Evolutionary conservation across 768 basidiomycete species (phyloP).

Genomic region (Pisolithus orientalis): DNA sequence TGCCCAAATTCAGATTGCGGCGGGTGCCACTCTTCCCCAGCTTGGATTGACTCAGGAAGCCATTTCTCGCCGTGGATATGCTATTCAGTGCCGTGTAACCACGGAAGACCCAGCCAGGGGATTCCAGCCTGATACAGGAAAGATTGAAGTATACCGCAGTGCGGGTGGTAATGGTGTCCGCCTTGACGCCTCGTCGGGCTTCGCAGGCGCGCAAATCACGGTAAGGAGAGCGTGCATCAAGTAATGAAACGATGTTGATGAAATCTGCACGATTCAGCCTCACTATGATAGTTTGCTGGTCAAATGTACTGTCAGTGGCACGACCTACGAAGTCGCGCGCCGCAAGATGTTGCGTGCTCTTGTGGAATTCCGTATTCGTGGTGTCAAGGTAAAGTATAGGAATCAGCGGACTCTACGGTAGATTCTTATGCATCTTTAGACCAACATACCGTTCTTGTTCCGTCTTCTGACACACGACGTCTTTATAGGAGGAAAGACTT

Average conservation of each 20-base stretch:
- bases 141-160: slow-evolving; percentile 98
- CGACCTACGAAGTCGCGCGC: slow-evolving; percentile 97
- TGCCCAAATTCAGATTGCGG: slow-evolving; percentile 99
- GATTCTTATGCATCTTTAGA: slow-evolving; percentile 39
- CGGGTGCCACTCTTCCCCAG: slow-evolving; percentile 91
- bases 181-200: slow-evolving; percentile 93
- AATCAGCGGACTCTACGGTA: background rate
- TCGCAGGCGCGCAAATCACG: slow-evolving; percentile 98
- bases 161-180: slow-evolving; percentile 99
- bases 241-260: slow-evolving; percentile 2
- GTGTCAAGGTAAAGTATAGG: slow-evolving; percentile 67
- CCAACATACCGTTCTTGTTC: slow-evolving; percentile 99
- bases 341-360: slow-evolving; percentile 98
- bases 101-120: slow-evolving; percentile 89
- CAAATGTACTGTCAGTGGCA: slow-evolving; percentile 92
- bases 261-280: slow-evolving; percentile 46
- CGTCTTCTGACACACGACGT: slow-evolving; percentile 94
- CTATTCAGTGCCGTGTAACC: slow-evolving; percentile 97
- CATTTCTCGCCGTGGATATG: slow-evolving; percentile 92
- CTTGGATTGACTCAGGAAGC: slow-evolving; percentile 95
- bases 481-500: slow-evolving; percentile 94
- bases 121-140: slow-evolving; percentile 99
- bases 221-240: slow-evolving; percentile 36
- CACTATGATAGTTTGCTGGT: slow-evolving; percentile 98
- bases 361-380: slow-evolving; percentile 99